Percentiles rank a stretch among this genome's conserved stretches.
Conservation (phyloP, 345 rosid genomes). For the Abelmoschus esculentus region DNA sequence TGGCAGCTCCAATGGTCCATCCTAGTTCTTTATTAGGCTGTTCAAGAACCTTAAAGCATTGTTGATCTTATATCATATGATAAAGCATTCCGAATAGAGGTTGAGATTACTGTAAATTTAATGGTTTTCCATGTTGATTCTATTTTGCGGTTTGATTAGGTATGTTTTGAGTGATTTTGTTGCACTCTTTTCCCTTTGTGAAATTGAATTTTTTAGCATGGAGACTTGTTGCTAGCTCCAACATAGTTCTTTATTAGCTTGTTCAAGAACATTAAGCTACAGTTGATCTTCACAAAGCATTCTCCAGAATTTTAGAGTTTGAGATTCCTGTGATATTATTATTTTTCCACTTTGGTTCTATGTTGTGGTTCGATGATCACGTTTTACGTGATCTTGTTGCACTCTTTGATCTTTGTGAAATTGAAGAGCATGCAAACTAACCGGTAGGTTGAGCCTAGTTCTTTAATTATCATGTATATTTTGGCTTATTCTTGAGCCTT, state of each 20-base stretch:
- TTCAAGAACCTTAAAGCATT: not conserved
- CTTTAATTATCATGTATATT: not conserved
- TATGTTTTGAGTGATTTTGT: not conserved
- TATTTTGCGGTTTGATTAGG: not conserved
- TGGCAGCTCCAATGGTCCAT: not conserved
- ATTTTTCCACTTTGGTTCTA: not conserved
- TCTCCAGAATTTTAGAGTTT: not conserved
- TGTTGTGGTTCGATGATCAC: not conserved
- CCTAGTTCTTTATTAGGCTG: not conserved
- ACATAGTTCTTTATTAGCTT: not conserved
- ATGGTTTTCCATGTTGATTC: not conserved
- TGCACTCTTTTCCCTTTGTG: not conserved
- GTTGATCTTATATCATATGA: no score
- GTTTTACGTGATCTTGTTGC: not conserved
- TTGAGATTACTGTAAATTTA: not conserved
- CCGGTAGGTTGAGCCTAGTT: not conserved
- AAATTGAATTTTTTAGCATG: not conserved
- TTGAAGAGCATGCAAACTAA: not conserved
- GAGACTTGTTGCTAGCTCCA: not conserved
- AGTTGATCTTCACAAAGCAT: not conserved
- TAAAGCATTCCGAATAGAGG: not conserved
- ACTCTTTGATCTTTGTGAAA: not conserved
- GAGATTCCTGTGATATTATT: not conserved
- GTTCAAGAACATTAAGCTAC: not conserved
- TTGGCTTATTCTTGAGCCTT: not conserved